Conservation (phyloP, 2,329 filamentous ascomycete genomes). For the Tolypocladium cylindrosporum region DNA sequence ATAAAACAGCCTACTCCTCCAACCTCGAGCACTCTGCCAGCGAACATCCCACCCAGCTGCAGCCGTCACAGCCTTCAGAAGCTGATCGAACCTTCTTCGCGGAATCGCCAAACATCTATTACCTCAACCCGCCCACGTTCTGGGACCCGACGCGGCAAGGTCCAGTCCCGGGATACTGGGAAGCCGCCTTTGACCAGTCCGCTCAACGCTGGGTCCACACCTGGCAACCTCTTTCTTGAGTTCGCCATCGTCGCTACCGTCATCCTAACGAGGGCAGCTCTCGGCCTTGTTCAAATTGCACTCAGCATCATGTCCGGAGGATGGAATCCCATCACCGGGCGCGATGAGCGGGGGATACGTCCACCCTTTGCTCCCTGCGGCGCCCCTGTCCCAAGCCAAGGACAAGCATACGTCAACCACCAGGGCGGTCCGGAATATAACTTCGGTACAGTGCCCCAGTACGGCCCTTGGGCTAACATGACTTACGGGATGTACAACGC, state of each 20-base stretch:
- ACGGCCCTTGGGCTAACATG: constrained; percentile 11
- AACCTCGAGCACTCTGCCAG: background rate
- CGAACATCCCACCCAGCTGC: background rate
- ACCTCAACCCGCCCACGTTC: constrained; percentile 4
- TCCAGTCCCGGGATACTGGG: constrained; percentile 23
- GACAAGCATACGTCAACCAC: constrained; percentile 28
- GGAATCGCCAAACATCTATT: constrained; percentile 2
- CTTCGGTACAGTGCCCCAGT: constrained; percentile 15
- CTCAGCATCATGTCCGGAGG: constrained; percentile 23
- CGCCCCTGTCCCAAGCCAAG: constrained; percentile 21
- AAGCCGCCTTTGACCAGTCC: constrained; percentile 19
- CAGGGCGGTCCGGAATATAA: constrained; percentile 24
- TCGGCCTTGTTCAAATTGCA: background rate
- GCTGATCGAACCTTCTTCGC: constrained; percentile 2
- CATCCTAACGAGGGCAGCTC: background rate
- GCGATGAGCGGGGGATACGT: constrained; percentile 21
- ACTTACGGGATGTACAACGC: constrained; percentile 15
- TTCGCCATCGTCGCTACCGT: background rate
- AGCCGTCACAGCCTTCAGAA: background rate
- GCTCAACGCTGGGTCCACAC: constrained; percentile 24
- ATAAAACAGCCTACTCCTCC: background rate
- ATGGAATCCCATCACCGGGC: constrained; percentile 29
- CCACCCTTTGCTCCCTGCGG: constrained; percentile 23
- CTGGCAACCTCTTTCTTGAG: constrained; percentile 21
- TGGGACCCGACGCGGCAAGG: constrained; percentile 21